Conservation (phyloP, 805 yeast species). For the Zygotorulaspora danielsina region DNA sequence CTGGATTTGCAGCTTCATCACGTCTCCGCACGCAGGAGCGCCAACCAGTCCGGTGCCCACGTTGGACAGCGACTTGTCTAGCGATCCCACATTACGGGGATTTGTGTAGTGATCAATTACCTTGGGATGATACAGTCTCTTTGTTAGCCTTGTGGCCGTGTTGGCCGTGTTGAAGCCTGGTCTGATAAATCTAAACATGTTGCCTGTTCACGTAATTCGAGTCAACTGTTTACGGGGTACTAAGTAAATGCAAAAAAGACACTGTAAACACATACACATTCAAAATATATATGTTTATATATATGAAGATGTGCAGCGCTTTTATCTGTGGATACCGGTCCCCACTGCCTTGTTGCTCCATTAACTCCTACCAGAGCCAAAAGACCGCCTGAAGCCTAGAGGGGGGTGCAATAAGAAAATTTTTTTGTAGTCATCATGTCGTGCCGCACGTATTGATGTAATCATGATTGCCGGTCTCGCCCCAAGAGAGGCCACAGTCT, state of each 20-base stretch:
- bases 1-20: conserved; percentile 93
- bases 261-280: too few relatives aligned
- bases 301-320: too few relatives aligned
- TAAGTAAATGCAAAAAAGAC: too few relatives aligned
- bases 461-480: background rate
- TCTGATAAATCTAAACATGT: background rate
- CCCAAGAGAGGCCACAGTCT: conserved; percentile 1
- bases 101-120: conserved; percentile 94
- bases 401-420: conserved; percentile 3
- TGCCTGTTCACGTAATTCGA: too few relatives aligned
- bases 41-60: conserved; percentile 98
- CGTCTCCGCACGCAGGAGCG: conserved; percentile 99
- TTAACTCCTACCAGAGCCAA: conserved; percentile 1
- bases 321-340: background rate
- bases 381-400: background rate
- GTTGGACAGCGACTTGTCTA: conserved; percentile 66
- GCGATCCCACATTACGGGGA: conserved; percentile 94
- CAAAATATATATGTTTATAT: too few relatives aligned
- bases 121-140: conserved; percentile 73
- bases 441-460: conserved; percentile 3
- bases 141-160: conserved; percentile 19
- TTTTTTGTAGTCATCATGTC: conserved; percentile 4
- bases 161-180: background rate
- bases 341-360: conserved; percentile 1
- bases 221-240: too few relatives aligned